Base-by-base conservation (phyloP, 371 early-diverging fungal species). In the Lichtheimia corymbifera region DNA sequence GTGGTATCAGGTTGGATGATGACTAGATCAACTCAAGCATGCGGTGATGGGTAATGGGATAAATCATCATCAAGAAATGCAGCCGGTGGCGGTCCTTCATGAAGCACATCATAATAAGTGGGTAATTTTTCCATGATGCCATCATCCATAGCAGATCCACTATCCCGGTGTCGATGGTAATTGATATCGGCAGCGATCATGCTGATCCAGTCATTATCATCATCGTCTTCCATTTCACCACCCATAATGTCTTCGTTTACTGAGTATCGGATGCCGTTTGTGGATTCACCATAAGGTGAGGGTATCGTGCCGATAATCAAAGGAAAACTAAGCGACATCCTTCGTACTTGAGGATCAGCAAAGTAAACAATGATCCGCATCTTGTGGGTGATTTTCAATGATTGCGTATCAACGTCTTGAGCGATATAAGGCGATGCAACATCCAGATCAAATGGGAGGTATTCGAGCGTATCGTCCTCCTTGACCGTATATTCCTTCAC, bases 271-370 rank as follows among this genome's bases (percentile, higher is more conserved):
- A 20, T 12, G 30, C 40, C 11, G 18, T 50, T 27, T 2, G 43
- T 43, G 20, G 18, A 40, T 35, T 35, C 35, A 35, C 35, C 35
- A 11, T 35, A 35, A 11, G 35, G 35, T 11, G 35, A 35, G 17
- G 66, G 66, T 5, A 66, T 61, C 6, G 66, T 66, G 0, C 62
- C 55, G 4, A 66, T 54, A 1, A 51, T 18, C 22, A 66, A 12
- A 13, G 66, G 66, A 50, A 66, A 66, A 20, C 62, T 62, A 11
- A 66, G 51, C 4, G 66, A 61, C 66, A 66, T 66, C 27, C 53
- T 52, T 0, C 66, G 61, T 7, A 50, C 55, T 25, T 35, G 12
- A 20, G 24, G 22, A n/a, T 58, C 17, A n/a, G 20, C 25, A 66
- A 66, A 66, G 25, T 58, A 49, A 14, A 66, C 50, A 15, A 57